Evolutionary conservation across 768 basidiomycete species (phyloP), one percentile per base, ranked within the genome.

Genomic region (Floccularia luteovirens): DNA sequence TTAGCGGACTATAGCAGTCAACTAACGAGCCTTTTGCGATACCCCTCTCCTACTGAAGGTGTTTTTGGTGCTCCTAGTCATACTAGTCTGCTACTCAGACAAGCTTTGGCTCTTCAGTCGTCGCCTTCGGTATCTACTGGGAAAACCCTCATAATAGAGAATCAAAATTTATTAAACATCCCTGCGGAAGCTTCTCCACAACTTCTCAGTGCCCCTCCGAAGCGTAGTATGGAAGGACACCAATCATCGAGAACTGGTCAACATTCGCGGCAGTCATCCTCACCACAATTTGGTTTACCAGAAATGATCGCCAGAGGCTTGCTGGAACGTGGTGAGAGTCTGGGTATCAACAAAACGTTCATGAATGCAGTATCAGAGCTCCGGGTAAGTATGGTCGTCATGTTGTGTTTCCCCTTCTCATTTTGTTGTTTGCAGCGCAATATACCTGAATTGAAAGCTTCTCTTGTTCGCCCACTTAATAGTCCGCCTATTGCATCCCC

Each of bases 1-100:
- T 74, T 84, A 5, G 75, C 83, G 10, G 92, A 94, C 58, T 94
- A 94, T 58, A 89, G 81, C 41, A 74, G 71, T 1, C 85, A 96
- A 50, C 66, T 99, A 20, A 90, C 90, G 17, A 67, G 72, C 41
- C 72, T 98, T 14, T 66, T 99, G 25, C 88, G 88, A 40, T 98
- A 97, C 60, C 90, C 94, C 11, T 59, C 77, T 3, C 69, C 72
- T 10, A 61, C 70, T 1, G 45, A 63, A 25, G 43, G 44, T 43
- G 55, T 24, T 56, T 65, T 27, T 16, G 62, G 63, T 30, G 58
- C 59, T 19, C 64, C 67, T 7, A 74, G 79, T 53, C 85, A 82
- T 44, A 67, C 78, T 16, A 67, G 68, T 32, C 67, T 94, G 24
- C 72, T 99, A 14, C 57, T 98, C 12, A 75, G 78, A 23, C 96